Percentiles rank a stretch among this genome's conserved stretches.
phyloP scores from a whole-genome alignment of 2,329 filamentous ascomycete species.

The Westerdykella sp. region DNA sequence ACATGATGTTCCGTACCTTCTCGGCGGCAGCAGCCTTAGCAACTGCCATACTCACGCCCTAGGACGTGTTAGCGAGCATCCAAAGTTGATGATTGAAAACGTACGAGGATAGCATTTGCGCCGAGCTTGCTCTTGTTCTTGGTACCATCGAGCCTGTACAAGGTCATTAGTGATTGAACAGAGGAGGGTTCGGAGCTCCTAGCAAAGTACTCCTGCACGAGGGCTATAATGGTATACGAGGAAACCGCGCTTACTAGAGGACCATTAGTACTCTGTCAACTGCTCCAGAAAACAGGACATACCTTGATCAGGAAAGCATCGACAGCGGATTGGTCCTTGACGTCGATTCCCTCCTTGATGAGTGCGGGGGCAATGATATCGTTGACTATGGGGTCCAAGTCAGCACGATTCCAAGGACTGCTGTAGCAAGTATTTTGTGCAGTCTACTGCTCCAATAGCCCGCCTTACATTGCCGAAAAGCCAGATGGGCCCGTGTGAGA shows the following conservation, averaged over 20 bases:
- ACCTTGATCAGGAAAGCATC: constrained; percentile 46
- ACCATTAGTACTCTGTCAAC: too few relatives aligned
- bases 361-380: constrained; percentile 50
- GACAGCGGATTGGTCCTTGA: constrained; percentile 50
- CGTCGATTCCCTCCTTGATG: constrained; percentile 49
- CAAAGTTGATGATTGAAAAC: not conserved
- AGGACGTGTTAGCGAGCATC: not conserved
- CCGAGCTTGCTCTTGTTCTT: constrained; percentile 54
- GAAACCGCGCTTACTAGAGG: too few relatives aligned
- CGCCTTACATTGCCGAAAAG: too few relatives aligned
- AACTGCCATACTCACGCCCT: constrained; percentile 53
- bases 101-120: constrained; percentile 52
- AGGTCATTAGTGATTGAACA: too few relatives aligned
- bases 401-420: not conserved
- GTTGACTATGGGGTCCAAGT: constrained; percentile 36
- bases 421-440: too few relatives aligned
- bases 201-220: too few relatives aligned
- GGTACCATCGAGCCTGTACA: constrained; percentile 47
- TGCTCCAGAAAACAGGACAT: too few relatives aligned
- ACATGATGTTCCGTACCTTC: constrained; percentile 30
- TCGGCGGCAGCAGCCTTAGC: constrained; percentile 53
- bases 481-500: too few relatives aligned
- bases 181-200: too few relatives aligned
- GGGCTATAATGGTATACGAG: too few relatives aligned
- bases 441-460: too few relatives aligned